These are phyloP conservation scores for Ceriops decandra DNA, from an alignment of 345 rosid species.

Conservation along the genomic window DNA sequence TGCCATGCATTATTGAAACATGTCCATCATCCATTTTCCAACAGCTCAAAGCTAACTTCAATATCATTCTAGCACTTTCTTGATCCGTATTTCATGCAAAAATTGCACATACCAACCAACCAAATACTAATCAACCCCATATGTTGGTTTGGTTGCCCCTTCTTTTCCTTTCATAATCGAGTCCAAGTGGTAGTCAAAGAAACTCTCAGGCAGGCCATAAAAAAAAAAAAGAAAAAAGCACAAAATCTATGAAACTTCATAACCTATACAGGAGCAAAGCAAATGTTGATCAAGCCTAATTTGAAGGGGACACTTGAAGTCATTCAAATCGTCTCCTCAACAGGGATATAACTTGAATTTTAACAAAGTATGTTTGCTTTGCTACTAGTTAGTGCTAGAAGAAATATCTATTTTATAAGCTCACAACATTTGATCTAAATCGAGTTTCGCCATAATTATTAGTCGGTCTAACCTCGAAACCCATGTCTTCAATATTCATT, in stretches of 20 bases:
- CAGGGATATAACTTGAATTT: background rate
- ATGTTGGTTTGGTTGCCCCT: too few relatives aligned
- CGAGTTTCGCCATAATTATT: slow-evolving; percentile 5
- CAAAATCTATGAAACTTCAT: too few relatives aligned
- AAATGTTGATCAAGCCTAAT: background rate
- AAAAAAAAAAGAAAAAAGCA: too few relatives aligned
- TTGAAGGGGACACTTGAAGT: slow-evolving; percentile 1
- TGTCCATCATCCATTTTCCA: slow-evolving; percentile 22
- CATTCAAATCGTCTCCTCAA: slow-evolving; percentile 6
- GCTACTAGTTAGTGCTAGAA: slow-evolving; percentile 11
- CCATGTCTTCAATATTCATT: slow-evolving; percentile 10
- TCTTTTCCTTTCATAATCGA: too few relatives aligned
- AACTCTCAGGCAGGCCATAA: too few relatives aligned
- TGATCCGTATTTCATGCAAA: slow-evolving; percentile 21
- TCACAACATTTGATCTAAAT: slow-evolving; percentile 26
- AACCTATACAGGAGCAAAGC: background rate
- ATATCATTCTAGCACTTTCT: slow-evolving; percentile 15
- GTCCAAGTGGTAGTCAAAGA: too few relatives aligned
- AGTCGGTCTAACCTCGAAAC: slow-evolving; percentile 24
- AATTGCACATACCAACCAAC: too few relatives aligned
- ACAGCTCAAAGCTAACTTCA: slow-evolving; percentile 22
- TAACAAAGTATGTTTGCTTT: slow-evolving; percentile 34
- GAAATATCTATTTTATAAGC: slow-evolving; percentile 17
- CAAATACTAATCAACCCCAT: too few relatives aligned
- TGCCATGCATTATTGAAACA: slow-evolving; percentile 46